Conservation (phyloP, 192 early-diverging fungal species). For the Spinellus fusiger region DNA sequence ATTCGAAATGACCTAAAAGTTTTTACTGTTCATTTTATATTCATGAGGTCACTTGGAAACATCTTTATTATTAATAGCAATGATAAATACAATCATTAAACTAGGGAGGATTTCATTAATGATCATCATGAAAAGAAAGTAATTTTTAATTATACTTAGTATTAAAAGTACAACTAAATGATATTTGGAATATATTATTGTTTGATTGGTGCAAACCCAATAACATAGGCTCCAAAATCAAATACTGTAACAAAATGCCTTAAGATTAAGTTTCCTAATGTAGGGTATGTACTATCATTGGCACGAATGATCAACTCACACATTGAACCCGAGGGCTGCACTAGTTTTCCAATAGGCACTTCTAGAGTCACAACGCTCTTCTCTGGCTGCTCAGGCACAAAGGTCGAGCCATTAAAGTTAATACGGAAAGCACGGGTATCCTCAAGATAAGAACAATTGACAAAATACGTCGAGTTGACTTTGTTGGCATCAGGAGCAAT, state of each 20-base stretch:
- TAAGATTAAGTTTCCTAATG: constrained; percentile 15
- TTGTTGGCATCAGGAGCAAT: background rate
- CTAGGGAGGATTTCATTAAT: too few species aligned
- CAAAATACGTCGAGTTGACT: background rate
- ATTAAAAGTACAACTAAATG: too few species aligned
- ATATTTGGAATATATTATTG: too few species aligned
- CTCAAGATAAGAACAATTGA: background rate
- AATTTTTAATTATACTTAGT: too few species aligned
- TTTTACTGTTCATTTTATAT: too few species aligned
- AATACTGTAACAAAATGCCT: constrained; percentile 20
- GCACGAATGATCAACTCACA: background rate
- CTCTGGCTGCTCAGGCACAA: background rate
- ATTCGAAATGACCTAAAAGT: too few species aligned
- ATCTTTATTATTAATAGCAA: too few species aligned
- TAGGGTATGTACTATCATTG: background rate
- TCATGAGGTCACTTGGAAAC: too few species aligned
- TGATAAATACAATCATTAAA: too few species aligned
- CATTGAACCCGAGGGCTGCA: background rate
- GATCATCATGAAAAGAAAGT: too few species aligned
- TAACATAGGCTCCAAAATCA: constrained; percentile 16
- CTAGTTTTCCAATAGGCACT: background rate
- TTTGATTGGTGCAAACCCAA: constrained; percentile 10
- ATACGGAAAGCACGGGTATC: background rate
- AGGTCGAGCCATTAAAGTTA: background rate
- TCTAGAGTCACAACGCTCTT: background rate